These are phyloP conservation scores for Tetrapisispora iriomotensis DNA, from an alignment of 805 yeast species.

Conservation along the genomic window DNA sequence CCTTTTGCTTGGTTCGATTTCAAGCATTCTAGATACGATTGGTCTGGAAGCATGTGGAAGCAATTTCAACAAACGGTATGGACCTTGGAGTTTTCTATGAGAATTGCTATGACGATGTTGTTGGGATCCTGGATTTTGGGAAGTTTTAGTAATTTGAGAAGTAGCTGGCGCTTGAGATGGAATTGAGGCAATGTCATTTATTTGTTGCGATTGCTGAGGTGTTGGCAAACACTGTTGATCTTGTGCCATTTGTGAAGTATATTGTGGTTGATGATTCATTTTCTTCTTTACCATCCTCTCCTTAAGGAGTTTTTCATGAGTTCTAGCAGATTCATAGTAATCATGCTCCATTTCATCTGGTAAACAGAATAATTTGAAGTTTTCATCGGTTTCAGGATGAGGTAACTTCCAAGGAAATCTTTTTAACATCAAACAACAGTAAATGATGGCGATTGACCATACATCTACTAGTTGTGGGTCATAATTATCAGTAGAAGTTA, in stretches of 20 bases:
- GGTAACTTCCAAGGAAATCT: constrained; percentile 87
- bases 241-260: no score
- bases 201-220: background rate
- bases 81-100: constrained; percentile 50
- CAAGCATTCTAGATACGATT: constrained; percentile 54
- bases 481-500: constrained; percentile 38
- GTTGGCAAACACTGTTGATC: background rate
- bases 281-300: constrained; percentile 28
- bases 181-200: background rate
- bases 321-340: constrained; percentile 56
- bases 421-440: constrained; percentile 76
- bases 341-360: constrained; percentile 70
- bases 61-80: constrained; percentile 68
- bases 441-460: constrained; percentile 78
- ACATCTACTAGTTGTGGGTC: constrained; percentile 72
- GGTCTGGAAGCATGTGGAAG: constrained; percentile 81
- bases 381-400: constrained; percentile 51
- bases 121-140: background rate
- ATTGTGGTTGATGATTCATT: constrained; percentile 2
- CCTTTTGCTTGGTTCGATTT: constrained; percentile 49
- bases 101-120: background rate
- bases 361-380: constrained; percentile 53
- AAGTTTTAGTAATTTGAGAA: background rate
- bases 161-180: background rate
- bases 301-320: constrained; percentile 52